Evolutionary conservation across 2,329 filamentous ascomycete species (phyloP), one percentile per base, ranked within the genome.

Genomic region (Lizonia empirigonia): DNA sequence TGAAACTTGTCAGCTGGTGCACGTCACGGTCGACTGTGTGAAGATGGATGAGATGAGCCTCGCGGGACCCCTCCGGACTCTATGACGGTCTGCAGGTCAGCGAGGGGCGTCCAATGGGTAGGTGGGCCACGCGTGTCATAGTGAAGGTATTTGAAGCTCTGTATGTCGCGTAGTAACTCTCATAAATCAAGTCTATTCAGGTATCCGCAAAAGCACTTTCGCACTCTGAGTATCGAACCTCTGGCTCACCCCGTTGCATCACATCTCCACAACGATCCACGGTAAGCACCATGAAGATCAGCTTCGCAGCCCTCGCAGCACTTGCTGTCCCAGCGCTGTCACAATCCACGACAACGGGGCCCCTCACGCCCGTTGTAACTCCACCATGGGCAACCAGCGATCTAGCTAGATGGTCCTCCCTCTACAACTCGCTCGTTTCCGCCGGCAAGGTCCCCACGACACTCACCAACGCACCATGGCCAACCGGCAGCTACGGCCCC

Each of bases 341-440:
- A 3, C 50, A 53, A 29, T 32, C 35, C 10, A 53, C 44, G 16
- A 49, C 44, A 10, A 26, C 26, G 4, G 24, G 32, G 10, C 35
- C 51, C 13, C 29, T 29, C 5, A 20, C 40, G 2, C 44, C 48
- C 12, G 40, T 44, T 22, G 53, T 46, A 1, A 44, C 47, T 13
- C 63, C 60, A 9, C 60, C 62, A 19, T 66, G 62, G 63, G 63
- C 63, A 2, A 56, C 63, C 1, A 44, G 53, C 15, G 58, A 66
- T 33, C 49, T 59, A 2, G 57, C 46, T 1, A 53, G 55, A 32
- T 67, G 63, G 62, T 63, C 65, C 1, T 67, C 64, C 0, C 42
- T 67, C 35, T 65, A 69, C 55, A 39, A 53, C 38, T 69, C 67
- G 1, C 62, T 69, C 5, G 44, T 64, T 15, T 64, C 63, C 0